Evolutionary conservation across 345 rosid species (phyloP), one percentile per base, ranked within the genome.

Genomic region (Citrus unshiu): DNA sequence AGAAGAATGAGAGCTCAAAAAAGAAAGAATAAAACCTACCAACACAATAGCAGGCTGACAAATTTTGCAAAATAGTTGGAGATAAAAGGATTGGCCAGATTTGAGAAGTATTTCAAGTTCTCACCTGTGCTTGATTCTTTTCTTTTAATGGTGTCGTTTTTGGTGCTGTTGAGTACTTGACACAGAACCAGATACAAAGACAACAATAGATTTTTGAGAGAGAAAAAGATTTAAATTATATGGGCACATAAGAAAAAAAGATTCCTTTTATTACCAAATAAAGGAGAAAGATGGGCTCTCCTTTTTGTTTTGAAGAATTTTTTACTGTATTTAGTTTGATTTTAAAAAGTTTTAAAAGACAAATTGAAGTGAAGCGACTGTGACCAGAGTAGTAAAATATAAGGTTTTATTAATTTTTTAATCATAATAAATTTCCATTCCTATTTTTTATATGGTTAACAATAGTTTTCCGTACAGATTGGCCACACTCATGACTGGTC

Each of bases 221-320:
- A 54, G 75, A 67, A 4, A 67, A 43, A 32, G 39, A 19, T 57
- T 22, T 58, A 70, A 34, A 39, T 1, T 32, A 1, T 18, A 29
- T 7, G 8, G 24, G 14, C 49, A 13, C 51, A 43, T 3, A 68
- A 61, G 63, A 24, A 49, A 8, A 49, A 2, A 51, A 46, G 71
- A 81, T 66, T 67, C 81, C 56, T 40, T 76, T 72, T 65, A 66
- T 63, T 54, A 24, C 46, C 79, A 72, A 34, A 22, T 57, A 57
- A 71, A 71, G 74, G 10, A 29, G 61, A 64, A 64, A 6, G 68
- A 64, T 39, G 40, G 70, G 7, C 9, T 21, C 25, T 35, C 7
- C 3, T 21, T n/a, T 66, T 0, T 30, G 27, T 19, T 6, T 18
- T 16, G 68, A 65, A 18, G 7, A 54, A 4, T 54, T 32, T 18